phyloP scores from a whole-genome alignment of 2,329 filamentous ascomycete species.

The Penicillium janthinellum region DNA sequence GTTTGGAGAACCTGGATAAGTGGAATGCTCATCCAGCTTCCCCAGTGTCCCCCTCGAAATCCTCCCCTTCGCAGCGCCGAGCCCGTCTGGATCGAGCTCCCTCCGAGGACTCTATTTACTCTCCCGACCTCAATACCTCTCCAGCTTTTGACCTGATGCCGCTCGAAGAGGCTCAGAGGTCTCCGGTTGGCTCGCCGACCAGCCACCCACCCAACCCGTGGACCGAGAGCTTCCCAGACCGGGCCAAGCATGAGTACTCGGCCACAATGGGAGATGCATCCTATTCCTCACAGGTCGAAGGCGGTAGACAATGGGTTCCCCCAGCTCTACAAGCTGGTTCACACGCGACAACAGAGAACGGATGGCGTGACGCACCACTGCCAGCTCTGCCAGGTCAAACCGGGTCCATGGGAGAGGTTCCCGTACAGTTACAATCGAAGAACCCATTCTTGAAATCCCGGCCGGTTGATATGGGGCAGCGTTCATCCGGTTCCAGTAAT shows the following conservation, averaged over 20 bases:
- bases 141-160: slow-evolving; percentile 43
- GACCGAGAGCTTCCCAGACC: slow-evolving; percentile 34
- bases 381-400: slow-evolving; percentile 12
- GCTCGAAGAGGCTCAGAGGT: slow-evolving; percentile 40
- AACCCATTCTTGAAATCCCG: slow-evolving; percentile 43
- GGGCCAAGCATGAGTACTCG: slow-evolving; percentile 15
- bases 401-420: slow-evolving; percentile 26
- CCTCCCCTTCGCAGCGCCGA: slow-evolving; percentile 31
- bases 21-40: slow-evolving; percentile 31
- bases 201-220: slow-evolving; percentile 34
- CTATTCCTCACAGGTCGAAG: slow-evolving; percentile 4
- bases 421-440: slow-evolving; percentile 40
- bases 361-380: slow-evolving; percentile 15
- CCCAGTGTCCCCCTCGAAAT: slow-evolving; percentile 36
- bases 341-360: slow-evolving; percentile 27
- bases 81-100: slow-evolving; percentile 31
- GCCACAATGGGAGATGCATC: slow-evolving; percentile 11
- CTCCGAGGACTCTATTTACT: slow-evolving; percentile 38
- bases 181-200: slow-evolving; percentile 34
- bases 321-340: slow-evolving; percentile 27
- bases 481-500: slow-evolving; percentile 24
- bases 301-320: slow-evolving; percentile 20
- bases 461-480: slow-evolving; percentile 20
- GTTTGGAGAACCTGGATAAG: slow-evolving; percentile 37
- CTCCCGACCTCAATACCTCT: slow-evolving; percentile 41